Conservation (phyloP, 495 filamentous ascomycete genomes). For the Trypethelium eluteriae region DNA sequence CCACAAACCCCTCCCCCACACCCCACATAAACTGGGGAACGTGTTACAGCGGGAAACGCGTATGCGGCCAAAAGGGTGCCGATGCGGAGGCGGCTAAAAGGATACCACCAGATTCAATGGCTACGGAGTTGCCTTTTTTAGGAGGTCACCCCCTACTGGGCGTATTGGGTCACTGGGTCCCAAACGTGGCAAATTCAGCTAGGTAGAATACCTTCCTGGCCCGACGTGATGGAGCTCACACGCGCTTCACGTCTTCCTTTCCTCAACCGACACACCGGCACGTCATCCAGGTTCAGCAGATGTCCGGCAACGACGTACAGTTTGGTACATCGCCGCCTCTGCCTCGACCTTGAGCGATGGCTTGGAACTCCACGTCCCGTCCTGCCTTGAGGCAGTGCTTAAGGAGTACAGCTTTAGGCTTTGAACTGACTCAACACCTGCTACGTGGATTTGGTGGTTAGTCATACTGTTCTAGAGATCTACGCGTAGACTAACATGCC, state of each 20-base stretch:
- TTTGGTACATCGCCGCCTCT: neutral
- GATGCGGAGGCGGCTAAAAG: slow-evolving; percentile 6
- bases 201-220: neutral
- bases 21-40: neutral
- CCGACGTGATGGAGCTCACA: neutral
- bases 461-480: neutral
- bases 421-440: neutral
- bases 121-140: slow-evolving; percentile 7
- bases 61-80: neutral
- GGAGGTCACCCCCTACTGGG: neutral
- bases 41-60: neutral
- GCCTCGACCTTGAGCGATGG: neutral
- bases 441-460: neutral
- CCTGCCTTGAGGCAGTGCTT: neutral
- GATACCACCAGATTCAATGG: neutral
- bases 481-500: neutral
- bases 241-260: neutral
- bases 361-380: neutral
- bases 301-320: neutral
- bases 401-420: neutral
- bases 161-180: neutral
- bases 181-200: neutral
- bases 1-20: slow-evolving; percentile 6
- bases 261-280: neutral
- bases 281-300: neutral